Evolutionary conservation across 2,329 filamentous ascomycete species (phyloP).

Genomic region (Parascedosporium putredinis): DNA sequence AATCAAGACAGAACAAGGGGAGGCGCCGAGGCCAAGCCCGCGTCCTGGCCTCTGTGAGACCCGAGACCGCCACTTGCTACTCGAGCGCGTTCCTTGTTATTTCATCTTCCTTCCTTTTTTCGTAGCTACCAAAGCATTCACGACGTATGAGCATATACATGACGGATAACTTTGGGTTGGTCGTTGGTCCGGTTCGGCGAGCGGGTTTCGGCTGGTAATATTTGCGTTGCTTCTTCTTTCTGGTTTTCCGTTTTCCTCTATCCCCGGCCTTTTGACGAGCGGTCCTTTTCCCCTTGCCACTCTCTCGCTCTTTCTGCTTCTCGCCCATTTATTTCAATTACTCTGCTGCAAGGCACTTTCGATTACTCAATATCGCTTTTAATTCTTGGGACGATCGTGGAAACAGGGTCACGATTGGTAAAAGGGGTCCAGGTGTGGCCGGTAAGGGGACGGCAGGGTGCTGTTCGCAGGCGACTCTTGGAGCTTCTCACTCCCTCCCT

Average conservation of each 20-base stretch:
- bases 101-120: not conserved
- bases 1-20: not conserved
- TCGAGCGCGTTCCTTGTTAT: not conserved
- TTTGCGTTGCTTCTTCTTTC: not conserved
- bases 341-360: not conserved
- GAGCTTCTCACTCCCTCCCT: not conserved
- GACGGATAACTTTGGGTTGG: not conserved
- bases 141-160: conserved; percentile 2
- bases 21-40: not conserved
- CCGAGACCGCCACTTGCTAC: not conserved
- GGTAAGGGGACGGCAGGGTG: not conserved
- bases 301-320: not conserved
- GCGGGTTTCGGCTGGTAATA: not conserved
- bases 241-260: not conserved
- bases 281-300: not conserved
- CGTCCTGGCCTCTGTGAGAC: not conserved
- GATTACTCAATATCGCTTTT: not conserved
- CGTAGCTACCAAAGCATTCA: not conserved
- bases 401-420: not conserved
- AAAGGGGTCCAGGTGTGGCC: not conserved
- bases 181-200: not conserved
- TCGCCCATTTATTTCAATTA: not conserved
- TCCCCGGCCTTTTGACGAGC: not conserved
- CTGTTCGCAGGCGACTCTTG: not conserved
- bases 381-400: not conserved